Evolutionary conservation across 2,329 filamentous ascomycete genomes (phyloP).

Genomic region (Hypoxylon sp.): DNA sequence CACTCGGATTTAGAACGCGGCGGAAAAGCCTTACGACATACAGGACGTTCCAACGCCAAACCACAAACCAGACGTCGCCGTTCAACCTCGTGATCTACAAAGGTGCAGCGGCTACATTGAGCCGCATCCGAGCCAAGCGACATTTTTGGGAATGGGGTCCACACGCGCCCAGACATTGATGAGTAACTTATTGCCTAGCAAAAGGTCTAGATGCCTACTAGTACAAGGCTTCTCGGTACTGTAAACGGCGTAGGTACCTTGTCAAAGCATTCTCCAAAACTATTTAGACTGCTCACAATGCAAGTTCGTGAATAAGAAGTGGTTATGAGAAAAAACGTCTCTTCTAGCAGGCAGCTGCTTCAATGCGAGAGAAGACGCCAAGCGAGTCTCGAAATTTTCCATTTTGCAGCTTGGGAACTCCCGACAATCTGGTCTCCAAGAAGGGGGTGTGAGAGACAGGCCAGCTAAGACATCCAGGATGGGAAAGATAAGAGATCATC

Average conservation of each 20-base stretch:
- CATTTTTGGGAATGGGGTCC: slow-evolving; percentile 16
- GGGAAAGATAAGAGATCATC: slow-evolving; percentile 12
- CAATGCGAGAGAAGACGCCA: neutral
- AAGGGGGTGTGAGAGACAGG: neutral
- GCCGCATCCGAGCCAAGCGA: slow-evolving; percentile 38
- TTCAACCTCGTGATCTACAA: slow-evolving; percentile 30
- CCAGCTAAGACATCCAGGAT: slow-evolving; percentile 4
- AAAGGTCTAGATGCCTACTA: slow-evolving; percentile 27
- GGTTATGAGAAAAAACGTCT: neutral
- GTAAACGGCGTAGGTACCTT: neutral
- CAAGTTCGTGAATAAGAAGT: neutral
- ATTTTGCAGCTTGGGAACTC: slow-evolving; percentile 8
- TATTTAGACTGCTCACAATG: neutral
- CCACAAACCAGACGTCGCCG: slow-evolving; percentile 15
- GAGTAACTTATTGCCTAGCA: slow-evolving; percentile 7
- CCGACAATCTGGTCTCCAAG: slow-evolving; percentile 8
- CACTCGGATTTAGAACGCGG: slow-evolving; percentile 6
- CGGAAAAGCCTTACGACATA: slow-evolving; percentile 14
- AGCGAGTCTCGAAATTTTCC: neutral
- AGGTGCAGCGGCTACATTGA: slow-evolving; percentile 34
- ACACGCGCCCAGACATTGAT: slow-evolving; percentile 7
- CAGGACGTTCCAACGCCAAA: neutral
- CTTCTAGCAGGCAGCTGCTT: neutral
- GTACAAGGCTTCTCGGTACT: neutral
- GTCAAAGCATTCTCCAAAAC: neutral